Percentiles rank a stretch among this genome's conserved stretches.
Conservation (phyloP, 805 yeast genomes). For the Yamadazyma philogaea region DNA sequence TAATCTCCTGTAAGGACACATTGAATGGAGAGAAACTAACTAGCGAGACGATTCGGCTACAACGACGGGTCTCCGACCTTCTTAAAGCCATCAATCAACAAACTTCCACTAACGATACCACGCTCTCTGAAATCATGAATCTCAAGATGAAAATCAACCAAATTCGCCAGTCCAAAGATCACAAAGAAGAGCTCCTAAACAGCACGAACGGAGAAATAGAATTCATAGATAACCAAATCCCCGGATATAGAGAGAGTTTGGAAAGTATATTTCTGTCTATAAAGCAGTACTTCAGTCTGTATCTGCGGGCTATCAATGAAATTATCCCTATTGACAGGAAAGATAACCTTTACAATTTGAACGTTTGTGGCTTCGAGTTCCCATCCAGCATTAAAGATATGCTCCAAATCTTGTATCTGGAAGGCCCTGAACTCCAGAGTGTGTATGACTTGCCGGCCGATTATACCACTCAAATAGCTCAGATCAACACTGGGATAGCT, state of each 20-base stretch:
- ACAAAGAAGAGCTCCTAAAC: constrained; percentile 9
- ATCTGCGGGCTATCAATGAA: constrained; percentile 19
- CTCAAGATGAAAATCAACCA: constrained; percentile 22
- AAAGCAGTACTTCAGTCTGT: constrained; percentile 19
- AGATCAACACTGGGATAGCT: constrained; percentile 31
- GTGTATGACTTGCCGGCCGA: constrained; percentile 10
- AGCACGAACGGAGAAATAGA: constrained; percentile 23
- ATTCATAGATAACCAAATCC: constrained; percentile 24
- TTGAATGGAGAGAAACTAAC: constrained; percentile 1
- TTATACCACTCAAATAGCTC: constrained; percentile 16
- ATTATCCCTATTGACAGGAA: constrained; percentile 27
- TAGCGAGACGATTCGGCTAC: constrained; percentile 7
- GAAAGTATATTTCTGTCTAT: constrained; percentile 15
- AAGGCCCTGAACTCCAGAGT: constrained; percentile 10
- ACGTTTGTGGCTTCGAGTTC: constrained; percentile 34
- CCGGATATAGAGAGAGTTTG: constrained; percentile 23
- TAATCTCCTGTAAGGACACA: constrained; percentile 1
- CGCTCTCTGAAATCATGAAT: constrained; percentile 21
- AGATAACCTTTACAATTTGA: constrained; percentile 22
- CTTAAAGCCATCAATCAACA: constrained; percentile 19
- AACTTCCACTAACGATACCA: constrained; percentile 21
- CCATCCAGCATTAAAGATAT: constrained; percentile 32
- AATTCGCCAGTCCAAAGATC: constrained; percentile 15
- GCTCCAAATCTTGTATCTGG: constrained; percentile 26
- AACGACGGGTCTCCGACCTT: constrained; percentile 9